Percentiles rank a stretch among this genome's conserved stretches.
Conservation (phyloP, 805 yeast genomes). For the Starmerella potacharoeniae region DNA sequence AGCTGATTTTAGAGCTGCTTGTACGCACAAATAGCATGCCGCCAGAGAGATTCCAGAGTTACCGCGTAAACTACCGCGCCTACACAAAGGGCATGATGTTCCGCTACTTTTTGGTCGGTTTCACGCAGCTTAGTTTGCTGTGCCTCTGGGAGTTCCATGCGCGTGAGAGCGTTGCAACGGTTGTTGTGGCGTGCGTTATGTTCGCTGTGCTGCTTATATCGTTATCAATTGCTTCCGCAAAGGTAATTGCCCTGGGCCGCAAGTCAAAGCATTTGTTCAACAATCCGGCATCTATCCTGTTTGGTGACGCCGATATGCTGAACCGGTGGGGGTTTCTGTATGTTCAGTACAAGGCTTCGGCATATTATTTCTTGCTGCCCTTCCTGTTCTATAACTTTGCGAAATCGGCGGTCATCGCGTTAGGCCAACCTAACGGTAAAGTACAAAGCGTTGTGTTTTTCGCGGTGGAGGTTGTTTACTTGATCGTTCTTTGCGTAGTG, state of each 20-base stretch:
- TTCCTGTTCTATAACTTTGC: slow-evolving; percentile 53
- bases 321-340: slow-evolving; percentile 88
- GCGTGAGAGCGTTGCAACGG: slow-evolving; percentile 70
- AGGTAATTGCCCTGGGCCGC: slow-evolving; percentile 65
- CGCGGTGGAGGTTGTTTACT: slow-evolving; percentile 60
- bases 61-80: slow-evolving; percentile 44
- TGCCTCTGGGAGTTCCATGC: slow-evolving; percentile 84
- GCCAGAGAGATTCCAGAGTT: slow-evolving; percentile 58
- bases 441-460: slow-evolving; percentile 71
- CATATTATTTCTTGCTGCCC: slow-evolving; percentile 70
- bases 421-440: slow-evolving; percentile 69
- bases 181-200: slow-evolving; percentile 67
- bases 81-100: slow-evolving; percentile 81
- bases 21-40: slow-evolving; percentile 48
- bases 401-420: slow-evolving; percentile 76
- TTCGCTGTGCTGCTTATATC: slow-evolving; percentile 47
- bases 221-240: slow-evolving; percentile 57
- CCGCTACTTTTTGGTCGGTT: slow-evolving; percentile 70
- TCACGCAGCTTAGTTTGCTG: slow-evolving; percentile 73
- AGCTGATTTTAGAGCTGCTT: slow-evolving; percentile 58
- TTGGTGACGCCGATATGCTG: slow-evolving; percentile 68
- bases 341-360: slow-evolving; percentile 79
- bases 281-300: slow-evolving; percentile 85
- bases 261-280: slow-evolving; percentile 60
- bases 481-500: slow-evolving; percentile 50